A percentile compares a stretch with the other conserved stretches of the same genome.
These are phyloP conservation scores for Davidsoniella virescens DNA, from an alignment of 2,329 filamentous ascomycete genomes.

Conservation along the genomic window DNA sequence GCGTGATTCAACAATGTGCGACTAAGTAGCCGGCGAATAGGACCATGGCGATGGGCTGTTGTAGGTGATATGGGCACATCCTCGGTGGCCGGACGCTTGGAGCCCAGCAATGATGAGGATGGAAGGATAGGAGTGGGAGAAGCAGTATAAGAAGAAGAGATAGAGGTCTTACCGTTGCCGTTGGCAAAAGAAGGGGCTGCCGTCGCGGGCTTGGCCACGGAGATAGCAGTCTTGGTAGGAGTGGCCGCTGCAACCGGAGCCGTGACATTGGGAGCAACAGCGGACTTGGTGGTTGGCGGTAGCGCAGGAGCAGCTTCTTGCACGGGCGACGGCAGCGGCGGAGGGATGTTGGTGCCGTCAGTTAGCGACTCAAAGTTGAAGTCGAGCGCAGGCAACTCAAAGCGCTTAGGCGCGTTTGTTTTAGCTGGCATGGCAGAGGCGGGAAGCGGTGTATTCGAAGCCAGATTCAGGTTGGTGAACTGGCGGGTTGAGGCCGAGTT, in stretches of 20 bases:
- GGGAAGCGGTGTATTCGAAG: not conserved
- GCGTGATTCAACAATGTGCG: slow-evolving; percentile 37
- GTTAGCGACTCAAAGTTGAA: slow-evolving; percentile 43
- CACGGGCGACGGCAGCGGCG: slow-evolving; percentile 38
- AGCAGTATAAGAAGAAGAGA: slow-evolving; percentile 15
- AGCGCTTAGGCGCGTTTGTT: slow-evolving; percentile 18
- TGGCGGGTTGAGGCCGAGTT: not conserved
- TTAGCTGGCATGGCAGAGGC: slow-evolving; percentile 7
- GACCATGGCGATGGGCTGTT: slow-evolving; percentile 34
- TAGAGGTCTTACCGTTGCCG: slow-evolving; percentile 25
- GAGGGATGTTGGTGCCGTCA: slow-evolving; percentile 44
- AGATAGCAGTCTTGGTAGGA: not conserved
- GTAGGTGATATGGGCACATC: slow-evolving; percentile 36
- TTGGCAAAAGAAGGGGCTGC: slow-evolving; percentile 11
- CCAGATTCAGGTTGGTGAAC: not conserved
- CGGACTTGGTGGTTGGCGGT: slow-evolving; percentile 17
- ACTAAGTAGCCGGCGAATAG: slow-evolving; percentile 41
- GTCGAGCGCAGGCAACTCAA: slow-evolving; percentile 41
- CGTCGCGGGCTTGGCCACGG: not conserved
- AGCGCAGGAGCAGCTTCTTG: slow-evolving; percentile 29
- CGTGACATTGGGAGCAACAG: slow-evolving; percentile 7
- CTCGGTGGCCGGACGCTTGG: slow-evolving; percentile 31
- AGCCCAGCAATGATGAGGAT: slow-evolving; percentile 21
- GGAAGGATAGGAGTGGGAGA: slow-evolving; percentile 11
- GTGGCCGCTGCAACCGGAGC: not conserved